phyloP scores from a whole-genome alignment of 148 eudicot genomes.

The Linanthus parryae region DNA sequence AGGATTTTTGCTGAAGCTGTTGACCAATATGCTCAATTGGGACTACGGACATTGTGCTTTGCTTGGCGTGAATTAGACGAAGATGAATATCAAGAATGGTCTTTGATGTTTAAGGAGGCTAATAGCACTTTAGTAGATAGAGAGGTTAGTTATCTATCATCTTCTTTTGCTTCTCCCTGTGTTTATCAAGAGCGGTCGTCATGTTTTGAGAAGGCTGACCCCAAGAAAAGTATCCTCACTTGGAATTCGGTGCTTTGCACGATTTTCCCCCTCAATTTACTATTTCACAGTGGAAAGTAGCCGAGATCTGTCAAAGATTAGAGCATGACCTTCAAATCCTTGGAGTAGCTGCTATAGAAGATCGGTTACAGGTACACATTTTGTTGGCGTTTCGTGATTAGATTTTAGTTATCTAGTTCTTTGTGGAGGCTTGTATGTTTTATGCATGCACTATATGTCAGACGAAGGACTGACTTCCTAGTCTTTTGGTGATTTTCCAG shows the following conservation, averaged over 20 bases:
- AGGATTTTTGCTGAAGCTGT: conserved; percentile 73
- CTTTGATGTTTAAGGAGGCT: conserved; percentile 84
- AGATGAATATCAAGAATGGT: conserved; percentile 86
- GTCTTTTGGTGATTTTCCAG: conserved; percentile 29
- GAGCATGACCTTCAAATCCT: conserved; percentile 81
- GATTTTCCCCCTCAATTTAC: conserved; percentile 2
- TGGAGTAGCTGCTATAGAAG: conserved; percentile 97
- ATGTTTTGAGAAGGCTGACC: too few relatives aligned
- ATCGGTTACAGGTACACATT: conserved; percentile 69
- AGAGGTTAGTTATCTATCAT: conserved; percentile 53
- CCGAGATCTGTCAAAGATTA: conserved; percentile 89
- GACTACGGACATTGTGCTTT: conserved; percentile 90
- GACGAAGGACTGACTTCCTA: too few relatives aligned
- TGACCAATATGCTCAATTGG: conserved; percentile 86
- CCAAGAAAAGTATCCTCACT: too few relatives aligned
- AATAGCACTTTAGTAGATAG: conserved; percentile 87
- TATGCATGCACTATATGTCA: not conserved
- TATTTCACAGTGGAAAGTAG: conserved; percentile 80
- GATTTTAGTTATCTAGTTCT: not conserved
- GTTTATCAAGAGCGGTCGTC: not conserved
- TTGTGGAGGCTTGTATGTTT: not conserved
- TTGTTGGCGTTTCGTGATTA: conserved; percentile 6
- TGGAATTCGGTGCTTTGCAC: not conserved
- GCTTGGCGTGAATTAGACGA: conserved; percentile 90
- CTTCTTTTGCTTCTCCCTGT: not conserved